Conservation (phyloP, 306 rosid species). For the Prosopis cineraria region DNA sequence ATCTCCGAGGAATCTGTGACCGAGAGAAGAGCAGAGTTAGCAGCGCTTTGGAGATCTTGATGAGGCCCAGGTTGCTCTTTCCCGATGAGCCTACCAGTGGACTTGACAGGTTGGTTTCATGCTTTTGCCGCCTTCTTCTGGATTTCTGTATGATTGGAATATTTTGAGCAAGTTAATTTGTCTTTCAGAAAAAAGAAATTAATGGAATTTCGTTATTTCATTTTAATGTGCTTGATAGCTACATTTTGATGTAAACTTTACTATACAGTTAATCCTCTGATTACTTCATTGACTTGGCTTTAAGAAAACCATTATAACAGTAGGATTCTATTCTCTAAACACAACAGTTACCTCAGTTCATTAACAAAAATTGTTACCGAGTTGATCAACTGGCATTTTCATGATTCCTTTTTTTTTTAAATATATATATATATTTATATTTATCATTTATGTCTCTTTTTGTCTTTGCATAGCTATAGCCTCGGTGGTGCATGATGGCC, state of each 20-base stretch:
- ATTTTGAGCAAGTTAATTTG: background rate
- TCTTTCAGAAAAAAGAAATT: too few species aligned
- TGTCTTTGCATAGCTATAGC: too few species aligned
- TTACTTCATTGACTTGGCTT: background rate
- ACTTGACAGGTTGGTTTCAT: slow-evolving; percentile 67
- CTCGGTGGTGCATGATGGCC: too few species aligned
- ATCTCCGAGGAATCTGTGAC: slow-evolving; percentile 92
- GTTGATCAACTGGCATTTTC: background rate
- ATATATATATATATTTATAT: too few species aligned
- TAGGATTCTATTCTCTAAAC: background rate
- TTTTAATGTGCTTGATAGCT: background rate
- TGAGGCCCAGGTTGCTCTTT: slow-evolving; percentile 87
- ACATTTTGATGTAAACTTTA: background rate
- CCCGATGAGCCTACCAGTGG: slow-evolving; percentile 99
- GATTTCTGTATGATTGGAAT: background rate
- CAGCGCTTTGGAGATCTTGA: slow-evolving; percentile 89
- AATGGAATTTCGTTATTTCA: background rate
- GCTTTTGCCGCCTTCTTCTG: background rate
- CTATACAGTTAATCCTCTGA: background rate
- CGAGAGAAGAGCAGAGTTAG: slow-evolving; percentile 97
- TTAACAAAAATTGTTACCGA: background rate
- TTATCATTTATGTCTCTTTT: too few species aligned
- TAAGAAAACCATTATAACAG: background rate
- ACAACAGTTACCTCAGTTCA: background rate
- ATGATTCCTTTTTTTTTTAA: background rate